These are phyloP conservation scores for Kluyveromyces siamensis DNA, from an alignment of 805 yeast species.

Conservation along the genomic window DNA sequence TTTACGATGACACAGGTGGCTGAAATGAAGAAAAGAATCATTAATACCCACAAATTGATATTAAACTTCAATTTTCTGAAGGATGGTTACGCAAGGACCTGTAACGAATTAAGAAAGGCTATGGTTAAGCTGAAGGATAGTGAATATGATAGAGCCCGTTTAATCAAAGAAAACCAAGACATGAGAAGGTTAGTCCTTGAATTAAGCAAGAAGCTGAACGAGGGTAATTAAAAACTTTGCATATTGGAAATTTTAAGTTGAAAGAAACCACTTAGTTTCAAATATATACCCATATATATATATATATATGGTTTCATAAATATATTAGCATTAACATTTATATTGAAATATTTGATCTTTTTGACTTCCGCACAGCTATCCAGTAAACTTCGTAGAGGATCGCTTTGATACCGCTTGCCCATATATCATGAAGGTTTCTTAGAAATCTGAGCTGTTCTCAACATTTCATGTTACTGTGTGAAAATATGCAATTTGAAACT, in stretches of 20 bases:
- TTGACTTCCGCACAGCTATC: neutral
- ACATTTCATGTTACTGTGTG: neutral
- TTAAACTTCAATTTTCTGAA: constrained; percentile 26
- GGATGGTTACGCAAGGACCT: constrained; percentile 26
- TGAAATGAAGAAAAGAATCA: constrained; percentile 25
- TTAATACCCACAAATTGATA: constrained; percentile 26
- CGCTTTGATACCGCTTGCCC: neutral
- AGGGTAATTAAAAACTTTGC: neutral
- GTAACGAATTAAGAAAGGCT: constrained; percentile 26
- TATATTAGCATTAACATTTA: neutral
- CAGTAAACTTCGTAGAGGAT: neutral
- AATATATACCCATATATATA: neutral
- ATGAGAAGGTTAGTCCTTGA: constrained; percentile 22
- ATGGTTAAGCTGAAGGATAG: constrained; percentile 29
- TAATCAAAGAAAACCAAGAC: constrained; percentile 31
- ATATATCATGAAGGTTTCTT: too few species aligned
- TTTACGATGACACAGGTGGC: constrained; percentile 24
- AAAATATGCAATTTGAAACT: neutral
- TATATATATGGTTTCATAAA: too few species aligned
- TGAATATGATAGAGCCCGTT: constrained; percentile 30
- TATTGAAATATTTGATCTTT: neutral
- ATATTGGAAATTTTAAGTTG: neutral
- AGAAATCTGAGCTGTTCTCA: too few species aligned
- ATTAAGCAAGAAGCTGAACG: constrained; percentile 11
- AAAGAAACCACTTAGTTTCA: neutral